Evolutionary conservation across 1,284 basidiomycete genomes (phyloP), one percentile per base, ranked within the genome.

Genomic region (Cryptococcus sp.): DNA sequence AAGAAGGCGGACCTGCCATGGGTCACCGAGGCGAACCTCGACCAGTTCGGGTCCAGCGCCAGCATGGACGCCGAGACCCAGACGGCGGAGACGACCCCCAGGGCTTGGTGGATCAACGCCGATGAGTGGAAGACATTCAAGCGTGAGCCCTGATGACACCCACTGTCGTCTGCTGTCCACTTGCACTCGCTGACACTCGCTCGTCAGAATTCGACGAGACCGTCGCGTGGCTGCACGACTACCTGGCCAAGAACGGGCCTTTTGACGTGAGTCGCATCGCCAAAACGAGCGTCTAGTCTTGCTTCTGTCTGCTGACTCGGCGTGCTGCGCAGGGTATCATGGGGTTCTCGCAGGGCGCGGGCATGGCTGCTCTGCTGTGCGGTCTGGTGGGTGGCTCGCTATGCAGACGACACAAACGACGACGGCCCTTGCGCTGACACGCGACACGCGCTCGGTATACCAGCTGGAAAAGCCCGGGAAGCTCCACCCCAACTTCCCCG

Each of bases 321-420:
- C 45, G 3, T 33, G 28, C 9, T 33, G 28, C 28, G 15, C 57
- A 91, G 87, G 91, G 89, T 33, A 82, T 93, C 16, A 84, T 93
- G 70, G 89, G 89, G 8, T 91, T 91, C 75, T 88, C 87, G 55
- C 89, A 93, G 78, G 90, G 90, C 33, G 90, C 87, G 15, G 85
- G 84, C 13, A 84, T 92, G 79, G 90, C 89, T 28, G 85, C 84
- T 6, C 68, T 91, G 24, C 77, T 92, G 35, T 77, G 86, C 44
- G 87, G 88, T 40, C 70, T 91, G 70, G 89, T 90, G 67, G 50
- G 84, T 44, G 33, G 18, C 51, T n/a, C 51, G 16, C 16, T 20
- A 20, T 53, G 20, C 37, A 49, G 39, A 37, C 39, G n/a, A n/a
- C n/a, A 8, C 21, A 23, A 9, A 4, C 12, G 21, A n/a, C 8